Base-by-base conservation (phyloP, 352 stramenopile genomes). In the Pythium periplocum region DNA sequence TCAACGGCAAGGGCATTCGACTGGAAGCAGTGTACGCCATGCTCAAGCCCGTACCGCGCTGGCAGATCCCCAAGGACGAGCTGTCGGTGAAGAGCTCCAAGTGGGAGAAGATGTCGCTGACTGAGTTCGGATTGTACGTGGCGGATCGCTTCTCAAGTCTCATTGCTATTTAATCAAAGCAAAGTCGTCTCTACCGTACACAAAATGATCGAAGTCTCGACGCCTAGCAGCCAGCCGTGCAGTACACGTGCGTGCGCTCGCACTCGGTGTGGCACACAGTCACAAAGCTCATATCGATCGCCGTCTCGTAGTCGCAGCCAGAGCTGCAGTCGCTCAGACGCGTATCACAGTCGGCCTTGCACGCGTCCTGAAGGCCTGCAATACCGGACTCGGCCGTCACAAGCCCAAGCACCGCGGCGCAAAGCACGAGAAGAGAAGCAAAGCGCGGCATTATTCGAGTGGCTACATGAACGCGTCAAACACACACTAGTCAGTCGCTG, bases 261-360 rank as follows among this genome's bases (percentile, higher is more conserved):
- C 62, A 66, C 39, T 69, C 62, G 31, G 62, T 69, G 49, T 66
- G 53, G 46, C 62, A 69, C 10, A 53, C 53, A 8, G 50, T 59
- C 33, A 55, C 49, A 41, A 61, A 60, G 34, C 52, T 47, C 43
- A 34, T 55, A 38, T 61, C 53, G 40, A 40, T 6, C n/a, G 48
- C 51, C 42, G 56, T 45, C 37, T 58, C 52, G 41, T 58, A 42
- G 1, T 7, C 51, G 36, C 52, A 58, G 36, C 44, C 44, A 31
- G 10, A 6, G 36, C 35, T 51, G 45, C 52, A 58, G 10, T 11
- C 26, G 31, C 36, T 39, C 12, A 56, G 37, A 4, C 36, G 38
- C 4, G 44, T 39, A 33, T 62, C 49, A 40, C 59, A 67, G 17
- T 48, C 34, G 39, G 35, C 51, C 37, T 33, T 59, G 55, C 59